These are phyloP conservation scores for Leccinum aurantiacum DNA, from an alignment of 768 basidiomycete species.

Conservation along the genomic window DNA sequence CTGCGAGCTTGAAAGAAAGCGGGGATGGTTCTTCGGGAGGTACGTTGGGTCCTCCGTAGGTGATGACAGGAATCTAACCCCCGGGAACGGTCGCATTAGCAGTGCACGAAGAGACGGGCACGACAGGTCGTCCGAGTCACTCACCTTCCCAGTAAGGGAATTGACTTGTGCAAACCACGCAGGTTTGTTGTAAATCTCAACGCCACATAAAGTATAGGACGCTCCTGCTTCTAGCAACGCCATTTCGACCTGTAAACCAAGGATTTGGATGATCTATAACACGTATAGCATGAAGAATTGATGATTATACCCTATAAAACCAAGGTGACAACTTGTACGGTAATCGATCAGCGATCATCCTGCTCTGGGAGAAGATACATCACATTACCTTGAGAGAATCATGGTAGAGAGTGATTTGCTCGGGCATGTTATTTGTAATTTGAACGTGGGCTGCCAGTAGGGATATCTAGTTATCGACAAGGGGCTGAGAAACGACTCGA, in stretches of 20 bases:
- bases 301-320: conserved; percentile 46
- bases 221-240: conserved; percentile 56
- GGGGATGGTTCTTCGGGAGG: background rate
- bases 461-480: background rate
- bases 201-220: conserved; percentile 48
- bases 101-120: too few relatives aligned
- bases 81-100: too few relatives aligned
- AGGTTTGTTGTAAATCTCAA: conserved; percentile 63
- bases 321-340: conserved; percentile 49
- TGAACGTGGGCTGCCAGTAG: background rate
- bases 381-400: conserved; percentile 39
- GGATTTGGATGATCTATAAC: background rate
- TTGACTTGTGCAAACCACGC: conserved; percentile 67
- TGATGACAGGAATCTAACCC: background rate
- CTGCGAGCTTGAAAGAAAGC: background rate
- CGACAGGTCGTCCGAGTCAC: too few relatives aligned
- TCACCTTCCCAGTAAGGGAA: conserved; percentile 57
- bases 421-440: conserved; percentile 11
- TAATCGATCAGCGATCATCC: background rate
- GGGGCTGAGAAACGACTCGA: background rate
- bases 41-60: background rate
- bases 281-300: background rate
- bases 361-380: background rate
- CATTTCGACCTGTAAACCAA: conserved; percentile 46
- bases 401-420: conserved; percentile 42